Evolutionary conservation across 805 yeast genomes (phyloP).

Genomic region (Komagataella pseudopastoris): DNA sequence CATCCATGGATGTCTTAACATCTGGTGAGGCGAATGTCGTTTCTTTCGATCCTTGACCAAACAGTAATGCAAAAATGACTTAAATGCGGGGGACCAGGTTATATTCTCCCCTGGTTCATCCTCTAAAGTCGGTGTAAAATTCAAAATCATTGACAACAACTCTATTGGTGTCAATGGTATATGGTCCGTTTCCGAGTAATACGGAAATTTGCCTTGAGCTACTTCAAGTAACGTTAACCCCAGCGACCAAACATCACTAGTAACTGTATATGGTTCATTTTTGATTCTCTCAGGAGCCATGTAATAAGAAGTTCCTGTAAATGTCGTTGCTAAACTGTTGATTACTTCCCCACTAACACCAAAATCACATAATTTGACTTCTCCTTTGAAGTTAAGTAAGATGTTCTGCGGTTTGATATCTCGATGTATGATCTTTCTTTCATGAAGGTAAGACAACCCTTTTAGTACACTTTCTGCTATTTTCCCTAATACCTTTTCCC

Average conservation of each 20-base stretch:
- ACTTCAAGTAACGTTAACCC: slow-evolving; percentile 89
- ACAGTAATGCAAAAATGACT: slow-evolving; percentile 71
- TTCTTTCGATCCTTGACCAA: slow-evolving; percentile 66
- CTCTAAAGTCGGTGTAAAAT: slow-evolving; percentile 64
- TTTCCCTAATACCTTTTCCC: slow-evolving; percentile 86
- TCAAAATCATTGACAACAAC: slow-evolving; percentile 65
- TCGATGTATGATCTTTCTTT: slow-evolving; percentile 79
- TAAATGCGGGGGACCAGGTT: slow-evolving; percentile 71
- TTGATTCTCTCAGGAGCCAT: slow-evolving; percentile 98
- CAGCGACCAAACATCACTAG: slow-evolving; percentile 93
- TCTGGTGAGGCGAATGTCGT: slow-evolving; percentile 87
- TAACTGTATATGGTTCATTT: slow-evolving; percentile 90
- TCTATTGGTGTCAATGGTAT: slow-evolving; percentile 74
- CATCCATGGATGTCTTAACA: slow-evolving; percentile 91
- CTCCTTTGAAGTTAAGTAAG: slow-evolving; percentile 58
- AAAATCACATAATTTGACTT: slow-evolving; percentile 89
- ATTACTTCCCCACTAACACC: slow-evolving; percentile 98
- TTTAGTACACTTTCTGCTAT: slow-evolving; percentile 75
- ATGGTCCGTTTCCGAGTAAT: slow-evolving; percentile 22
- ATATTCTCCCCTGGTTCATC: slow-evolving; percentile 72
- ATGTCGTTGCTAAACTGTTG: slow-evolving; percentile 88
- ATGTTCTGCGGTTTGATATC: slow-evolving; percentile 96
- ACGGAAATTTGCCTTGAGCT: slow-evolving; percentile 86
- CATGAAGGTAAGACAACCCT: slow-evolving; percentile 82
- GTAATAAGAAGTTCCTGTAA: slow-evolving; percentile 93